These are phyloP conservation scores for Aspergillus clavatus DNA, from an alignment of 2,329 filamentous ascomycete genomes.

Conservation along the genomic window DNA sequence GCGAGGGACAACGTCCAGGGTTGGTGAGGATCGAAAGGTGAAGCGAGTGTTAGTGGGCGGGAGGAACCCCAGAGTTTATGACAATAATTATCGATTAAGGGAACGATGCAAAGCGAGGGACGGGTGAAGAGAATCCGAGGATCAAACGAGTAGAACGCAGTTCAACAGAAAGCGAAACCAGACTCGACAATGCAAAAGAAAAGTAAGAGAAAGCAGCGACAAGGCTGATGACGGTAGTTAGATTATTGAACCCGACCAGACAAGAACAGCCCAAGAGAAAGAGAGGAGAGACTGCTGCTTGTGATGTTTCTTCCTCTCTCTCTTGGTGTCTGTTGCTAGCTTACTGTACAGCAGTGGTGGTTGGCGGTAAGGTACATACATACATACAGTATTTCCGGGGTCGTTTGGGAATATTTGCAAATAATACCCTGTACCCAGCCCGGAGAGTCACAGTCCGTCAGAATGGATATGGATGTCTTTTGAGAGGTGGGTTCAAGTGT, in stretches of 20 bases:
- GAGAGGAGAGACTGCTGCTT: neutral
- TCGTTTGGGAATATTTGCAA: neutral
- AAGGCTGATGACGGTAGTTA: neutral
- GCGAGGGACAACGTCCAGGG: neutral
- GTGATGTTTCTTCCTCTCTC: neutral
- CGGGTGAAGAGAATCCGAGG: neutral
- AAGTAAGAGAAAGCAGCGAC: neutral
- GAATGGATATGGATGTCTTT: no score
- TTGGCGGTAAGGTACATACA: no score
- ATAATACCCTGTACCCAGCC: constrained; percentile 2
- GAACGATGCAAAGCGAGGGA: neutral
- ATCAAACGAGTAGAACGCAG: no score
- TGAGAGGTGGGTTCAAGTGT: no score
- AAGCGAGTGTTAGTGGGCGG: neutral
- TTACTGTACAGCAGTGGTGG: no score
- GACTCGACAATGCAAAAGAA: neutral
- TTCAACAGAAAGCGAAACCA: no score
- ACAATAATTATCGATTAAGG: neutral
- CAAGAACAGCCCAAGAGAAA: no score
- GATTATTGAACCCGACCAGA: no score
- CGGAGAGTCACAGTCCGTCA: no score
- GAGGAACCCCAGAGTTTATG: neutral
- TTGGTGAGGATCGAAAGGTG: neutral
- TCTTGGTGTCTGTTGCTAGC: neutral
- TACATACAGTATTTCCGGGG: neutral